Evolutionary conservation across 768 basidiomycete genomes (phyloP).

Genomic region (Cystobasidium tubakii): DNA sequence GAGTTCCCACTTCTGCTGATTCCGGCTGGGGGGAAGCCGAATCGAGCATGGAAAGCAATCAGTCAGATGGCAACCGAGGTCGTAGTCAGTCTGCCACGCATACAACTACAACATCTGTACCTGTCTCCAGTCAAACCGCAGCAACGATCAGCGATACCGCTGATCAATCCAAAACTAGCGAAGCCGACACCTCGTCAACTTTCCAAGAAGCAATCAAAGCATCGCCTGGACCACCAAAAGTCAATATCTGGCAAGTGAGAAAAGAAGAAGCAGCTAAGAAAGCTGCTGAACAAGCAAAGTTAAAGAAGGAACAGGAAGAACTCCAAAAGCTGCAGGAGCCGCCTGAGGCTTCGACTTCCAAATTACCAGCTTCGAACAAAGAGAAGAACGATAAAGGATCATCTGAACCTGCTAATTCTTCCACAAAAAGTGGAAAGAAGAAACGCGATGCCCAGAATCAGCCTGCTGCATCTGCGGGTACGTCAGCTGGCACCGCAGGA

Average conservation of each 20-base stretch:
- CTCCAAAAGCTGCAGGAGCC: background rate
- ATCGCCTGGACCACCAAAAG: constrained; percentile 16
- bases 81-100: background rate
- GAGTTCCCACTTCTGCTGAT: constrained; percentile 2
- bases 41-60: background rate
- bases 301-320: background rate
- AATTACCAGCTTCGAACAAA: background rate
- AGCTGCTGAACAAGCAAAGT: constrained; percentile 13
- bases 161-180: background rate
- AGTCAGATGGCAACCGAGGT: background rate
- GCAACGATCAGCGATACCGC: background rate
- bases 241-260: constrained; percentile 22
- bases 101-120: background rate
- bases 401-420: background rate
- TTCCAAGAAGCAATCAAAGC: background rate
- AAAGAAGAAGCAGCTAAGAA: constrained; percentile 18
- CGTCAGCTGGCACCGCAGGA: background rate
- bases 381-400: background rate
- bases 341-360: background rate
- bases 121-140: background rate
- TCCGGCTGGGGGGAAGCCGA: constrained; percentile 18
- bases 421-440: constrained; percentile 16
- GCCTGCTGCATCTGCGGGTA: background rate
- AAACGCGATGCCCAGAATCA: background rate
- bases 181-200: background rate